Evolutionary conservation across 345 rosid species (phyloP), one percentile per base, ranked within the genome.

Genomic region (Moringa oleifera): DNA sequence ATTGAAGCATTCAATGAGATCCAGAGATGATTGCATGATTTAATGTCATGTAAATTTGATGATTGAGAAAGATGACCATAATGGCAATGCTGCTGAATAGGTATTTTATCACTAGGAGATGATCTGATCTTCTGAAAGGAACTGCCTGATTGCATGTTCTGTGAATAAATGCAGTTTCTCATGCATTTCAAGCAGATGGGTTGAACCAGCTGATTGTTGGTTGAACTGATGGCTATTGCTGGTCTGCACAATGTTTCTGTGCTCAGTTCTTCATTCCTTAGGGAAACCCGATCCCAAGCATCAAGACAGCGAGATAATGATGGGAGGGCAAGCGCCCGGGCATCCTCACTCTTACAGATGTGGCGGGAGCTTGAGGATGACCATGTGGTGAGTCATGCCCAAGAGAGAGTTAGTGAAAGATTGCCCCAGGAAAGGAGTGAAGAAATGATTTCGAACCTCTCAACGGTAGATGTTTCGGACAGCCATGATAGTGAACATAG

Each of bases 301-400:
- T 74, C 84, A 20, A 79, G 83, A 64, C 81, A 73, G 37, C 76
- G 21, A 66, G 91, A 71, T 46, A 81, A 76, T 58, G 88, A 80
- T 23, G 90, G 83, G 50, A 83, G 89, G 62, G 25, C 70, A 22
- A 81, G 82, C 80, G 80, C 83, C 81, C 85, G 78, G 77, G 83
- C 97, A 45, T 83, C 98, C 59, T 77, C 94, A 19, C 76, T 85
- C 63, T 69, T 84, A 74, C 90, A 85, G 75, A 93, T 80, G 88
- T 83, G 91, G 95, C 81, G 89, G 74, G 98, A 90, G 70, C 81
- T 85, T 36, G 97, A 88, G 86, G 94, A 88, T 80, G 96, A 88
- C 45, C 91, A 84, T 49, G 86, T 75, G 77, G 85, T 80, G 83
- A 81, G 83, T 70, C 86, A 58, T 59, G 53, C 70, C 60, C 91